A percentile compares a stretch with the other conserved stretches of the same genome.
Conservation (phyloP, 805 yeast genomes). For the Saccharomycodes ludwigii region DNA sequence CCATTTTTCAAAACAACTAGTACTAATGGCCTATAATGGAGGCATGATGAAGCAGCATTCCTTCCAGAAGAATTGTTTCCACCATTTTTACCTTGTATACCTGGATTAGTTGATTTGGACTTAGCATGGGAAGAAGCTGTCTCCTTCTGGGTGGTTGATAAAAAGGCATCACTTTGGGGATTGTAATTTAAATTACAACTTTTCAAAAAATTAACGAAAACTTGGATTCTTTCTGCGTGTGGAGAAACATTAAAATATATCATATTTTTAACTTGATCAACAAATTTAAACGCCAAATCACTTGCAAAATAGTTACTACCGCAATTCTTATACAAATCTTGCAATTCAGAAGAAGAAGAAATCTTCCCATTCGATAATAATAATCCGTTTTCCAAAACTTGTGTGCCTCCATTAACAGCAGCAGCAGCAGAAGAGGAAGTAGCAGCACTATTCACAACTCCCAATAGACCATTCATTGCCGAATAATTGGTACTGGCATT, state of each 20-base stretch:
- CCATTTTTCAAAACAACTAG: slow-evolving; percentile 50
- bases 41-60: slow-evolving; percentile 12
- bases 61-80: slow-evolving; percentile 1
- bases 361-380: too few species aligned
- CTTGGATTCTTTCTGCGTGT: too few species aligned
- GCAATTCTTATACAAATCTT: slow-evolving; percentile 30
- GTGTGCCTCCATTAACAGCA: too few species aligned
- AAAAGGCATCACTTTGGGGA: slow-evolving; percentile 23
- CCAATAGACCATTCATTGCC: too few species aligned
- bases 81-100: slow-evolving; percentile 4
- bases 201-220: slow-evolving; percentile 24
- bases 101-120: slow-evolving; percentile 1
- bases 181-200: slow-evolving; percentile 34
- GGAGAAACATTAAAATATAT: too few species aligned
- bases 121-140: slow-evolving; percentile 6
- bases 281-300: slow-evolving; percentile 26
- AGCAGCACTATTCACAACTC: too few species aligned
- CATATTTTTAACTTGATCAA: slow-evolving; percentile 23
- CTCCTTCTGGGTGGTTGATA: too few species aligned
- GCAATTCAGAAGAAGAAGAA: slow-evolving; percentile 26
- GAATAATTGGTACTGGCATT: too few species aligned
- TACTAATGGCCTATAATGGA: slow-evolving; percentile 26
- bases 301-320: slow-evolving; percentile 47
- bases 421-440: too few species aligned
- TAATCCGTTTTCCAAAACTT: too few species aligned